These are phyloP conservation scores for Camellia japonica DNA, from an alignment of 148 eudicot species.

Conservation along the genomic window DNA sequence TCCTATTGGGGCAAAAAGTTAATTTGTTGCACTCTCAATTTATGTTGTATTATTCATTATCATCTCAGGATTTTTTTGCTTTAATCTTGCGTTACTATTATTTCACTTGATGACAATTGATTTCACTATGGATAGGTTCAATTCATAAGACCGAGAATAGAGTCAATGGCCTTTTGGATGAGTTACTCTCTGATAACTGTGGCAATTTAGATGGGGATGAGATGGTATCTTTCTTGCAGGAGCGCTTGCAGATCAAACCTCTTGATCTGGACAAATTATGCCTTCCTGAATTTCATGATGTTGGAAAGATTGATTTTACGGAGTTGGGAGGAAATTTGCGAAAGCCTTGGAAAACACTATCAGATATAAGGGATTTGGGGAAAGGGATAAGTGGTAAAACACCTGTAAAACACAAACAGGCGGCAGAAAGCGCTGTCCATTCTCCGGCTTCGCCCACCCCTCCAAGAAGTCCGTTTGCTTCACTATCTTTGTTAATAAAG, in stretches of 20 bases:
- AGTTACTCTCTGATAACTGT: constrained; percentile 36
- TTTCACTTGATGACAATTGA: constrained; percentile 10
- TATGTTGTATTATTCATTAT: background rate
- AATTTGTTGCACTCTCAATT: background rate
- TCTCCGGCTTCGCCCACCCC: constrained; percentile 38
- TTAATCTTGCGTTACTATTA: background rate
- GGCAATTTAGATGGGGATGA: constrained; percentile 50
- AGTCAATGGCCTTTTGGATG: constrained; percentile 37
- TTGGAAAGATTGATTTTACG: constrained; percentile 29
- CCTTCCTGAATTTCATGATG: constrained; percentile 42
- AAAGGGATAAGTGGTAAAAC: constrained; percentile 28
- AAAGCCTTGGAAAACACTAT: constrained; percentile 23
- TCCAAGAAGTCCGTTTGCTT: constrained; percentile 58
- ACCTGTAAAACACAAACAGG: constrained; percentile 22
- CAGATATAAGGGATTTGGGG: constrained; percentile 28
- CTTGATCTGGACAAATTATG: constrained; percentile 38
- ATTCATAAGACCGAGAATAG: constrained; percentile 21
- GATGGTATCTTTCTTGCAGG: constrained; percentile 43
- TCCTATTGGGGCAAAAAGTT: background rate
- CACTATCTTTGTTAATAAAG: constrained; percentile 49
- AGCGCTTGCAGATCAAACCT: constrained; percentile 52
- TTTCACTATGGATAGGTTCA: constrained; percentile 32
- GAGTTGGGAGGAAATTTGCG: constrained; percentile 23
- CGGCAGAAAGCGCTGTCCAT: constrained; percentile 20
- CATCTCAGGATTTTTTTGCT: background rate